Evolutionary conservation across 495 filamentous ascomycete species (phyloP), one percentile per base, ranked within the genome.

Genomic region (Talaromyces nanjingensis): DNA sequence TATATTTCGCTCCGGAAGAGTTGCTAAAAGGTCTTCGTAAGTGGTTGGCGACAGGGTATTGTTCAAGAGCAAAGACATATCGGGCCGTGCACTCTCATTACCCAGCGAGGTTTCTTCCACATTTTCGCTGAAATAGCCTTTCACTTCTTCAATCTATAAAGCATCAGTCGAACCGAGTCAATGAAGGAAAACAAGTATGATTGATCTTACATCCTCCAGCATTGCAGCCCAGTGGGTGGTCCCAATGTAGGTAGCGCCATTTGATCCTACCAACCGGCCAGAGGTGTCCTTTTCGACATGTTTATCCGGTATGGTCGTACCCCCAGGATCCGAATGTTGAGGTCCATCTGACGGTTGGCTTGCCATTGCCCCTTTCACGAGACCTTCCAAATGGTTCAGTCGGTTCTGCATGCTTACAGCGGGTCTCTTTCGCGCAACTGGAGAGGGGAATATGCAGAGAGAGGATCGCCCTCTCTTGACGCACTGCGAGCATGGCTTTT

Each of bases 291-390:
- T 57, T 6, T n/a, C 45, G 45, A 16, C 16, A 4, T 4, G 0
- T 49, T 49, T 11, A 7, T 34, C 9, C 7, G 7, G 33, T 34
- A 34, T 7, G 1, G 33, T 4, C 33, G 7, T 11, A 34, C 14
- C 25, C 20, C 0, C 27, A 57, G 54, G 9, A 57, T 29, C 2
- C 5, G 5, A 29, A 29, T 4, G 27, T 29, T 29, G 22, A 24
- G 12, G 22, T 14, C 29, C 6, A 29, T 57, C 25, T 27, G 54
- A 57, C 25, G 24, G 54, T 22, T 57, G 54, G 54, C 54, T 31
- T 57, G 54, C 54, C 54, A 57, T 57, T 57, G 54, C 54, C 24
- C 24, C 54, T 57, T 57, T 57, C 9, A 57, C 54, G 6, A 57
- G 54, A 24, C 54, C 25, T 57, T 57, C 54, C 20, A 57, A 24